phyloP scores from a whole-genome alignment of 441 rosid species.

The Erodium moschatum region DNA sequence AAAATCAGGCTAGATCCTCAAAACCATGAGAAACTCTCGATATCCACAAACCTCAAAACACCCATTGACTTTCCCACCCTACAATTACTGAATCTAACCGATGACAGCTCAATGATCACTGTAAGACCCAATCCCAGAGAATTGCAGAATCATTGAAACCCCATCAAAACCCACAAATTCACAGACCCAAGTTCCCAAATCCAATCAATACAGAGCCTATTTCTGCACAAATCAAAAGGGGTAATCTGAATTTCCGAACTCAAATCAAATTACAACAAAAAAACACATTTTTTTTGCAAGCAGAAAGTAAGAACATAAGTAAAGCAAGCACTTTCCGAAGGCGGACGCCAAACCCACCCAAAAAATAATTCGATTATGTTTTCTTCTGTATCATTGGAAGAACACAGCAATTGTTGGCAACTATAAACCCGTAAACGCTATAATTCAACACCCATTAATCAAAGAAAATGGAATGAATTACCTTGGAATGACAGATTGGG shows the following conservation, averaged over 20 bases:
- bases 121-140: not conserved
- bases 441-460: not conserved
- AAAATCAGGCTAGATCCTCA: not conserved
- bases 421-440: not conserved
- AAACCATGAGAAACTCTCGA: not conserved
- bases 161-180: not conserved
- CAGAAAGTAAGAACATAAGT: not conserved
- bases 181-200: not conserved
- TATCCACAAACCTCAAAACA: not conserved
- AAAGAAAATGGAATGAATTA: not conserved
- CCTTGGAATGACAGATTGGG: not conserved
- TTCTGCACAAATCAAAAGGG: too few species aligned
- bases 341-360: not conserved
- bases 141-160: not conserved
- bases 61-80: not conserved
- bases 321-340: not conserved
- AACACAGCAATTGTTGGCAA: not conserved
- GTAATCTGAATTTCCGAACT: not conserved
- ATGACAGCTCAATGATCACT: constrained; percentile 1
- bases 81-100: not conserved
- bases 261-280: not conserved
- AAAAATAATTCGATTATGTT: too few species aligned
- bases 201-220: too few species aligned
- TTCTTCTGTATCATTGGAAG: not conserved
- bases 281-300: not conserved